phyloP scores from a whole-genome alignment of 306 rosid genomes.

The Erythrophleum fordii region DNA sequence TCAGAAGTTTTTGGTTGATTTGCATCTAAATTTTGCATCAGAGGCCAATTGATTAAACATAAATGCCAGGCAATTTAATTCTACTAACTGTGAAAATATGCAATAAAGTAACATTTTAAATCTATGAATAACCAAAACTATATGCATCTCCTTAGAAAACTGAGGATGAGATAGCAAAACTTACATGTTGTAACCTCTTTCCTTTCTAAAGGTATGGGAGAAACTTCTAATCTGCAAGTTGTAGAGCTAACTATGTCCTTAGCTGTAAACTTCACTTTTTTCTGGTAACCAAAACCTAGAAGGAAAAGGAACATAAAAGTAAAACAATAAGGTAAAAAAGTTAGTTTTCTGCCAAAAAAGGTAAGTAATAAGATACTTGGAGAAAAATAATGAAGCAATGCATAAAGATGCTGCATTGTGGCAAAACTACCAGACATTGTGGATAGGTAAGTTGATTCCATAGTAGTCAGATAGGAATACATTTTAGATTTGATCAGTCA shows the following conservation, averaged over 20 bases:
- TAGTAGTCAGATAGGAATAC: constrained; percentile 1
- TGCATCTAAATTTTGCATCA: constrained; percentile 43
- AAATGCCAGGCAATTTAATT: constrained; percentile 21
- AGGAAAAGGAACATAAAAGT: background rate
- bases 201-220: constrained; percentile 33
- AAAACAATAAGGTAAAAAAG: background rate
- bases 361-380: background rate
- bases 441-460: background rate
- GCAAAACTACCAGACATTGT: background rate
- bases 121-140: background rate
- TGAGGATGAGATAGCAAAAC: constrained; percentile 15
- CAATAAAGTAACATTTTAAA: constrained; percentile 3
- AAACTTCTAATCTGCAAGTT: constrained; percentile 24
- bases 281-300: constrained; percentile 37
- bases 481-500: background rate
- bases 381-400: background rate
- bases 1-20: constrained; percentile 77
- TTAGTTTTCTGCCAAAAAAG: background rate
- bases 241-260: constrained; percentile 32
- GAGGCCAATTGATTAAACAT: constrained; percentile 9
- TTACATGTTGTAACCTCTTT: constrained; percentile 30
- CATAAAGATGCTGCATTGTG: background rate
- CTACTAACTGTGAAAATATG: background rate
- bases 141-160: background rate
- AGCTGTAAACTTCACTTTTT: constrained; percentile 39